These are phyloP conservation scores for Vigna angularis DNA, from an alignment of 306 rosid species.

Conservation along the genomic window DNA sequence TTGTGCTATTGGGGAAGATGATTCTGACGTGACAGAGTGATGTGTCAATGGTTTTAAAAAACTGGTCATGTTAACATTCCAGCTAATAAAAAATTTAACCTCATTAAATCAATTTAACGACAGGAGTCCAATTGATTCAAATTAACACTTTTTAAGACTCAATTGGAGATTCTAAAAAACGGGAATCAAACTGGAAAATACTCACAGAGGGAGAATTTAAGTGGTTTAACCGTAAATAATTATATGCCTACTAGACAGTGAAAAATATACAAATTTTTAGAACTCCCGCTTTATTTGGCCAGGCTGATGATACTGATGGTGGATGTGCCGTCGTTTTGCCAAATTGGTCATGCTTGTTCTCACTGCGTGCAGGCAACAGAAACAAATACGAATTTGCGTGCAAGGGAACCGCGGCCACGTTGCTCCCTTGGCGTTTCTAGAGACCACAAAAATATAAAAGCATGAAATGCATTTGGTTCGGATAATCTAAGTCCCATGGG, in stretches of 20 bases:
- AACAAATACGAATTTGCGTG: slow-evolving; percentile 54
- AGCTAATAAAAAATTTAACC: too few relatives aligned
- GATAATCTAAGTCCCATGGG: slow-evolving; percentile 53
- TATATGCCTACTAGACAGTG: neutral
- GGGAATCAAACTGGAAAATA: too few relatives aligned
- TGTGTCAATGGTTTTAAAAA: too few relatives aligned
- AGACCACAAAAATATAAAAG: slow-evolving; percentile 49
- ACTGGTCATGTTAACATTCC: too few relatives aligned
- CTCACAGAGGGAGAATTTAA: rapidly evolving
- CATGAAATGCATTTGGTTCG: slow-evolving; percentile 38
- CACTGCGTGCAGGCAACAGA: slow-evolving; percentile 49
- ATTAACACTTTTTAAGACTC: too few relatives aligned
- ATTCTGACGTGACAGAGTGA: too few relatives aligned
- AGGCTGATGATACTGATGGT: neutral
- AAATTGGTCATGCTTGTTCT: slow-evolving; percentile 41
- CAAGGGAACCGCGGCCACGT: slow-evolving; percentile 58
- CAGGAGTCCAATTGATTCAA: too few relatives aligned
- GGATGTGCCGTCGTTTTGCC: neutral
- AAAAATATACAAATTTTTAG: neutral
- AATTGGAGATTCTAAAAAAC: too few relatives aligned
- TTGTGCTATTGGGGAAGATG: too few relatives aligned
- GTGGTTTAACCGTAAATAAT: neutral
- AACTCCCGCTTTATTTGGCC: neutral
- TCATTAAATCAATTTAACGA: too few relatives aligned
- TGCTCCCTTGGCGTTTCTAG: slow-evolving; percentile 38